Evolutionary conservation across 495 filamentous ascomycete species (phyloP), one percentile per base, ranked within the genome.

Genomic region (Astrocystis sublimbata): DNA sequence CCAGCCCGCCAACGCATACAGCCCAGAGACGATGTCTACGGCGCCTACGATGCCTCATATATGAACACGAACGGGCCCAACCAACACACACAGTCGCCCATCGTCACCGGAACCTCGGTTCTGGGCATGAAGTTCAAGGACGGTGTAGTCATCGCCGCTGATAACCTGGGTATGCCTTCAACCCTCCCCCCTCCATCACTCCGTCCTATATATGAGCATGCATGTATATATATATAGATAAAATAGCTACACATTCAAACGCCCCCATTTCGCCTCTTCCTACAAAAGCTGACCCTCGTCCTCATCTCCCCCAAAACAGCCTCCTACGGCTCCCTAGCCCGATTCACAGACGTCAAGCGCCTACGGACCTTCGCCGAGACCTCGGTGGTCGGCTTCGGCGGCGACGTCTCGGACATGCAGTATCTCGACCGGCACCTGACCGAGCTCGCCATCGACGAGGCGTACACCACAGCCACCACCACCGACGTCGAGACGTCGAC

Each of bases 401-500:
- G 96, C 76, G 89, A 98, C 79, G 91, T 98, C 56, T 93, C 89
- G 62, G 94, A 98, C 81, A 98, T 98, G 94, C 94, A 98, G 79
- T 92, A 92, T 77, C 87, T 98, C 24, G 89, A 96, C 83, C 91
- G 94, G 55, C 84, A 96, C 61, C 86, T 98, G 60, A 86, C 83
- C 69, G 88, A 90, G 57, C 88, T 98, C 66, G 86, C 89, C 73
- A 92, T 93, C 80, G 82, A 88, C 72, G 94, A 98, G 79, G 90
- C 91, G 61, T 97, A 98, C 79, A 83, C 54, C 74, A 77, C 57
- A 65, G 69, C 62, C 63, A 74, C 52, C n/a, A n/a, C n/a, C n/a
- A n/a, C n/a, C n/a, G n/a, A n/a, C n/a, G n/a, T n/a, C n/a, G n/a
- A n/a, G 75, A 83, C 63, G 58, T 65, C 66, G 60, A 59, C 12